phyloP scores from a whole-genome alignment of 306 rosid species.

The Senna siamea region DNA sequence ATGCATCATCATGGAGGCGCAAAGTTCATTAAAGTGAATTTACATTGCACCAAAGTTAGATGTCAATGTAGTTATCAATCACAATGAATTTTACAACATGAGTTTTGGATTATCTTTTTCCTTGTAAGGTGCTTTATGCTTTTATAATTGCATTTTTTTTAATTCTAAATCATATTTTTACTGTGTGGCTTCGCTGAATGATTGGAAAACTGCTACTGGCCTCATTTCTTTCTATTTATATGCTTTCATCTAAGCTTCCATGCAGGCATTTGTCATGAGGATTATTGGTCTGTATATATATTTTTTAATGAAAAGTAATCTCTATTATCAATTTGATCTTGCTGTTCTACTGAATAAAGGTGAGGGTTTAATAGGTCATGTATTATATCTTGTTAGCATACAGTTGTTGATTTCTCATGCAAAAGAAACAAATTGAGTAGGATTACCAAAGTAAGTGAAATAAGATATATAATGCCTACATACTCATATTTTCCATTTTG shows the following conservation, averaged over 20 bases:
- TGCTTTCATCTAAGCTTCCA: no score
- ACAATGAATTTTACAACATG: no score
- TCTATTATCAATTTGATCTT: neutral
- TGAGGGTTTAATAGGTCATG: slow-evolving; percentile 2
- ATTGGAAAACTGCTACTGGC: neutral
- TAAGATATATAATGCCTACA: neutral
- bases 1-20: neutral
- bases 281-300: no score
- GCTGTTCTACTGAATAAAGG: neutral
- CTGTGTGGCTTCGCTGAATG: neutral
- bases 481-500: neutral
- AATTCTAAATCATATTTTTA: neutral
- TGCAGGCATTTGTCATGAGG: no score
- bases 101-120: no score
- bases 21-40: no score
- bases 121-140: neutral
- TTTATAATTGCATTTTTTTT: neutral
- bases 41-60: no score
- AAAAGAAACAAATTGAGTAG: slow-evolving; percentile 5
- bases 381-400: slow-evolving; percentile 5
- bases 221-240: no score
- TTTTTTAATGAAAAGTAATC: no score
- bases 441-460: slow-evolving; percentile 1
- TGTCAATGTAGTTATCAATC: no score
- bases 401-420: slow-evolving; percentile 7